Evolutionary conservation across 257 asterid species (phyloP).

Genomic region (Solanum acaule): DNA sequence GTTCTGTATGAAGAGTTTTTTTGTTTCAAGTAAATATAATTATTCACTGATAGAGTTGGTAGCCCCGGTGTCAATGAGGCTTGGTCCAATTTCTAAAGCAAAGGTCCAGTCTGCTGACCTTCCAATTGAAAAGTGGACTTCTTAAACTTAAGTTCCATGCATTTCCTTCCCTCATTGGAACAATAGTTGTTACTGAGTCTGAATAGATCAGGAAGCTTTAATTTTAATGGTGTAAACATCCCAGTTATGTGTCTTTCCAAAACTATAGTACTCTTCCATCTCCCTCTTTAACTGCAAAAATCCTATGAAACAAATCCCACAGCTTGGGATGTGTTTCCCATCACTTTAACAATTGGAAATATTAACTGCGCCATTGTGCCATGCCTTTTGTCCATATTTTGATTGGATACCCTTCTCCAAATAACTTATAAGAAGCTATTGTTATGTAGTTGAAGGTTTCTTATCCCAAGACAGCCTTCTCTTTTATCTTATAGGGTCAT

Average conservation of each 20-base stretch:
- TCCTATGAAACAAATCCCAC: not conserved
- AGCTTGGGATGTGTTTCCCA: not conserved
- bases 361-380: not conserved
- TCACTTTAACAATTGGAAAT: not conserved
- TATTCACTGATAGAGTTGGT: not conserved
- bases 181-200: not conserved
- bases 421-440: not conserved
- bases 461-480: not conserved
- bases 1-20: not conserved
- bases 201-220: not conserved
- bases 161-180: not conserved
- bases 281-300: not conserved
- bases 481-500: not conserved
- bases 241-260: not conserved
- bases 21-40: not conserved
- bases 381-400: not conserved
- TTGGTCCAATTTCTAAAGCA: not conserved
- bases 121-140: not conserved
- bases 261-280: not conserved
- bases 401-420: not conserved
- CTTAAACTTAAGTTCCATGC: not conserved
- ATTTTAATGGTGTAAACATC: not conserved
- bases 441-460: not conserved
- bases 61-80: not conserved
- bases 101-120: not conserved